Conservation (phyloP, 2,329 filamentous ascomycete species). For the Pseudocercospora cruenta region DNA sequence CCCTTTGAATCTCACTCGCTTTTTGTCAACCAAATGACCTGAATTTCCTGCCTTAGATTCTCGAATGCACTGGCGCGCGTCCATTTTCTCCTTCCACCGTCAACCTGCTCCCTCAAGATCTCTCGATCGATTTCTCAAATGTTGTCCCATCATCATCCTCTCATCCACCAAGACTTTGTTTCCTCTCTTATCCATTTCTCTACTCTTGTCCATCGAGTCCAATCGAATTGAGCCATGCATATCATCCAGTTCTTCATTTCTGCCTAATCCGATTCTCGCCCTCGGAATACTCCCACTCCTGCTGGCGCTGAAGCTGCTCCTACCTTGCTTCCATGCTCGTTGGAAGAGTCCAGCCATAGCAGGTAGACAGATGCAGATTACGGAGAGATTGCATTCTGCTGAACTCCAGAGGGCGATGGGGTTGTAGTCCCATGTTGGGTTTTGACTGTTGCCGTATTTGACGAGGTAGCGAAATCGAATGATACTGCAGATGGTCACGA, state of each 20-base stretch:
- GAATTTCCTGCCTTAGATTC: no score
- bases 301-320: background rate
- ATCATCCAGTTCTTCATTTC: background rate
- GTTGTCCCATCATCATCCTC: background rate
- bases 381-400: slow-evolving; percentile 19
- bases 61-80: no score
- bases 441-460: slow-evolving; percentile 5
- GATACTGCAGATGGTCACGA: slow-evolving; percentile 20
- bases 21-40: no score
- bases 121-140: background rate
- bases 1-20: no score
- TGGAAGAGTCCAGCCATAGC: slow-evolving; percentile 15
- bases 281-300: background rate
- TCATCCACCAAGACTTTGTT: background rate
- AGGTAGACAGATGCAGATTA: slow-evolving; percentile 24
- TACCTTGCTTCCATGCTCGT: slow-evolving; percentile 4
- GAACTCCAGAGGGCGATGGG: slow-evolving; percentile 17
- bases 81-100: no score
- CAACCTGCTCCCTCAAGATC: background rate
- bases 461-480: slow-evolving; percentile 15
- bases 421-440: slow-evolving; percentile 19
- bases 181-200: background rate
- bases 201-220: background rate
- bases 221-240: background rate
- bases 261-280: background rate